Evolutionary conservation across 495 filamentous ascomycete species (phyloP).

Genomic region (Aspergillus mulundensis): DNA sequence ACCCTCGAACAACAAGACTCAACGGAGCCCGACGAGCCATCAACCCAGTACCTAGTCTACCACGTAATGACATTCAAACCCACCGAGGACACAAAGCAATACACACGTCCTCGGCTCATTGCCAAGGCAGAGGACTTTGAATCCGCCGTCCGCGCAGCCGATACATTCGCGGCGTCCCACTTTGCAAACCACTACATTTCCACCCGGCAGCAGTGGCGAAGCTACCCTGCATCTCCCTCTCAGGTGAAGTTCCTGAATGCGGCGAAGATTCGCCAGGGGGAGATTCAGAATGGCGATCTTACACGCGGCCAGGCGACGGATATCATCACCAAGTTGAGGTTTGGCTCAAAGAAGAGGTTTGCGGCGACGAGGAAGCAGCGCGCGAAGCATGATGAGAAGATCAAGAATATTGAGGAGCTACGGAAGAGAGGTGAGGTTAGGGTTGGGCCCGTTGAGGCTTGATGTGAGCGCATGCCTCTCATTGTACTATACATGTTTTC

Average conservation of each 20-base stretch:
- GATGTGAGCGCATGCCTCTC: neutral
- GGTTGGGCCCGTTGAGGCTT: constrained; percentile 58
- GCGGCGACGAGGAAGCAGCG: constrained; percentile 41
- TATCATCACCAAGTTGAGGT: constrained; percentile 88
- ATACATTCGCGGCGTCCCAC: constrained; percentile 66
- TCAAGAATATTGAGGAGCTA: constrained; percentile 29
- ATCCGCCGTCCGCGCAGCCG: constrained; percentile 74
- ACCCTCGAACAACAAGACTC: constrained; percentile 51
- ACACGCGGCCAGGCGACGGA: constrained; percentile 82
- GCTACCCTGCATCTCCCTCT: constrained; percentile 55
- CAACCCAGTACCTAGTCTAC: constrained; percentile 23
- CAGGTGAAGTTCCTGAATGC: constrained; percentile 75
- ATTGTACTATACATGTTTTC: neutral
- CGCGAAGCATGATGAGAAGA: constrained; percentile 32
- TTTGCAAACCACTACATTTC: constrained; percentile 59
- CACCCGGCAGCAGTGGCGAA: constrained; percentile 62
- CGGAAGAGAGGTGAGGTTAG: constrained; percentile 47
- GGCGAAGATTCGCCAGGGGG: constrained; percentile 49
- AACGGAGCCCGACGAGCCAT: neutral
- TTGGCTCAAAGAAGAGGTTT: constrained; percentile 73
- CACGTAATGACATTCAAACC: constrained; percentile 34
- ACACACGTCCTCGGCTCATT: constrained; percentile 61
- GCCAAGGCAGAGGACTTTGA: constrained; percentile 56
- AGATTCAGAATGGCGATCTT: constrained; percentile 50
- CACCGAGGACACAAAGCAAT: constrained; percentile 29